Conservation (phyloP, 352 stramenopile species). For the Pythium folliculosum region DNA sequence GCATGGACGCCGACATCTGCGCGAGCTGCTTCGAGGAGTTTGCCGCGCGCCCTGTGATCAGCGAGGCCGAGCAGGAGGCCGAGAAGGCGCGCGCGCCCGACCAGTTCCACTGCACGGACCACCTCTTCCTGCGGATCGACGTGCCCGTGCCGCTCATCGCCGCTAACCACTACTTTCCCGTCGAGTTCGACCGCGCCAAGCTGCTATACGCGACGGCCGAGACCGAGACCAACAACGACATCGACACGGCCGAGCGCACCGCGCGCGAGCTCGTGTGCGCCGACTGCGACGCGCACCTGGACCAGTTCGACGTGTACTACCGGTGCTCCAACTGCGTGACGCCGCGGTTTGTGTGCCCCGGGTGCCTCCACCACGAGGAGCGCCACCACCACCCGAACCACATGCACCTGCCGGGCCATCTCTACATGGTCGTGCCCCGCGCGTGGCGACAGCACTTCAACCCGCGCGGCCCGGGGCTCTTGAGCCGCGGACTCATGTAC, state of each 20-base stretch:
- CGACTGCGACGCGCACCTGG: slow-evolving; percentile 19
- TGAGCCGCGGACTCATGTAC: slow-evolving; percentile 48
- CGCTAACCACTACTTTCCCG: slow-evolving; percentile 48
- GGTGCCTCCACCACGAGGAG: slow-evolving; percentile 58
- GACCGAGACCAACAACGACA: not conserved
- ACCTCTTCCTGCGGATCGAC: slow-evolving; percentile 67
- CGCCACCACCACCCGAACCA: slow-evolving; percentile 43
- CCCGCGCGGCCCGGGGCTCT: slow-evolving; percentile 28
- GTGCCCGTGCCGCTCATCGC: slow-evolving; percentile 68
- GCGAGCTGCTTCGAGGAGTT: slow-evolving; percentile 60
- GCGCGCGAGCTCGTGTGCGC: slow-evolving; percentile 11
- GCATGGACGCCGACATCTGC: slow-evolving; percentile 73
- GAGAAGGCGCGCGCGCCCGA: slow-evolving; percentile 4
- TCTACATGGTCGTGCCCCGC: slow-evolving; percentile 63
- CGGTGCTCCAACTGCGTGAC: slow-evolving; percentile 67
- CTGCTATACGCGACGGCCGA: slow-evolving; percentile 17
- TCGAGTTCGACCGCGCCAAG: slow-evolving; percentile 26
- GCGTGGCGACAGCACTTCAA: slow-evolving; percentile 44
- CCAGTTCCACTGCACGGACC: slow-evolving; percentile 42
- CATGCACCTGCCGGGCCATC: slow-evolving; percentile 60
- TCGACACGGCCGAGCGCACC: slow-evolving; percentile 2
- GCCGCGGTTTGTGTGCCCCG: slow-evolving; percentile 46
- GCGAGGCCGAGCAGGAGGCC: slow-evolving; percentile 15
- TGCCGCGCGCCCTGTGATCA: slow-evolving; percentile 22
- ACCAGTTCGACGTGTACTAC: slow-evolving; percentile 46